Evolutionary conservation across 805 yeast species (phyloP), one percentile per base, ranked within the genome.

Genomic region (Metschnikowia anglica): DNA sequence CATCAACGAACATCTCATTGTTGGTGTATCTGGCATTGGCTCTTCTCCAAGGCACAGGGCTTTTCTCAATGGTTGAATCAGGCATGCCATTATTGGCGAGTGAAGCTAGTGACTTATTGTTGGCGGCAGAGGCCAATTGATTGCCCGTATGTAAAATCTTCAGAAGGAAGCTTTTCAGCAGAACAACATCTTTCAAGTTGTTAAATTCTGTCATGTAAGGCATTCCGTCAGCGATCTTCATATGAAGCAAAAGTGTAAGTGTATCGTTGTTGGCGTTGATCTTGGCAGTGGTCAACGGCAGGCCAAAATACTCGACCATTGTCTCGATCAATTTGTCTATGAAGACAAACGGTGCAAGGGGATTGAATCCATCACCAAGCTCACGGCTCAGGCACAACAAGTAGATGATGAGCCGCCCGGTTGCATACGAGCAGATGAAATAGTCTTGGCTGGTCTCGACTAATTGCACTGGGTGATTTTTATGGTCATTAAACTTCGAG

Each of bases 1-100:
- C 60, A 62, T 93, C 98, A 7, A 91, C 84, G 59, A 82, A 88
- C 62, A 91, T 72, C 62, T 91, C 98, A 61, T 91, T 88, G 51
- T 81, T 81, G 3, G 87, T 74, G 59, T 87, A 80, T 51, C 74
- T 77, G n/a, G 85, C 83, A 49, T 80, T 76, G 4, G 81, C 59
- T 35, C 78, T 71, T 54, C 98, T 76, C 98, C 98, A 91, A 1
- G 96, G 96, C 7, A 68, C 65, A 20, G 43, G 44, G 43, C 34
- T 26, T 43, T 19, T 54, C 34, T 40, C 46, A 15, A 20, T 21
- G 16, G 3, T 48, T 20, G 43, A 33, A 34, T 26, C 18, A n/a
- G 41, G 46, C 9, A 36, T 25, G 2, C 46, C 39, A 11, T 33
- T 37, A 15, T 37, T 31, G 3, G 53, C 37, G 3, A 55, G 46